Percentiles rank a stretch among this genome's conserved stretches.
Conservation (phyloP, 306 rosid genomes). For the Acacia crassicarpa region DNA sequence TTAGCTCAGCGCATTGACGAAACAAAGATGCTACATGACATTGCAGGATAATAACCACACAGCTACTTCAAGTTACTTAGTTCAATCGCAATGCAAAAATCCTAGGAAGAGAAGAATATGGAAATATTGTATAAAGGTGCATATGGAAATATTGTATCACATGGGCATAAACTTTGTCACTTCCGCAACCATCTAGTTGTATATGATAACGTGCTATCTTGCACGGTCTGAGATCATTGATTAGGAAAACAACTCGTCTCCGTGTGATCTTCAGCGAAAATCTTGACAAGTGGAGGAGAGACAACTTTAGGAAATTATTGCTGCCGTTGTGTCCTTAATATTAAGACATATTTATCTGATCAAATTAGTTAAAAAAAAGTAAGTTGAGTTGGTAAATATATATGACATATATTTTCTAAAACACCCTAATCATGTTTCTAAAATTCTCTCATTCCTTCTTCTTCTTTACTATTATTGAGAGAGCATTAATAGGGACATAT, state of each 20-base stretch:
- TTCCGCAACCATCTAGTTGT: slow-evolving; percentile 1
- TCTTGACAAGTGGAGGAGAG: not conserved
- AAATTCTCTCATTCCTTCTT: too few species aligned
- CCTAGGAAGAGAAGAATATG: not conserved
- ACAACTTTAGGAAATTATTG: not conserved
- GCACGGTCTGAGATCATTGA: not conserved
- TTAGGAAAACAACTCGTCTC: not conserved
- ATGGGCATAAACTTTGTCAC: not conserved
- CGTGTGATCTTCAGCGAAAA: not conserved
- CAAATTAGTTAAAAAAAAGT: too few species aligned
- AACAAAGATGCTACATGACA: slow-evolving; percentile 17
- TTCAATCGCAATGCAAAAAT: slow-evolving; percentile 1
- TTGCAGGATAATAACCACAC: slow-evolving; percentile 24
- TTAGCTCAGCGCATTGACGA: slow-evolving; percentile 9
- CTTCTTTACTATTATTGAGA: too few species aligned
- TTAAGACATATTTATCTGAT: too few species aligned
- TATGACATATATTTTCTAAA: too few species aligned
- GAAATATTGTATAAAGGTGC: not conserved
- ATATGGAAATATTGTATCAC: not conserved
- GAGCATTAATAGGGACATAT: too few species aligned
- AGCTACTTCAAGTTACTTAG: not conserved
- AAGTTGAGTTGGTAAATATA: too few species aligned
- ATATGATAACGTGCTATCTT: not conserved
- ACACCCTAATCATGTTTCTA: accelerated
- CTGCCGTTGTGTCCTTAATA: too few species aligned